Base-by-base conservation (phyloP, 2,329 filamentous ascomycete species). In the Neocatenulostroma microsporum region DNA sequence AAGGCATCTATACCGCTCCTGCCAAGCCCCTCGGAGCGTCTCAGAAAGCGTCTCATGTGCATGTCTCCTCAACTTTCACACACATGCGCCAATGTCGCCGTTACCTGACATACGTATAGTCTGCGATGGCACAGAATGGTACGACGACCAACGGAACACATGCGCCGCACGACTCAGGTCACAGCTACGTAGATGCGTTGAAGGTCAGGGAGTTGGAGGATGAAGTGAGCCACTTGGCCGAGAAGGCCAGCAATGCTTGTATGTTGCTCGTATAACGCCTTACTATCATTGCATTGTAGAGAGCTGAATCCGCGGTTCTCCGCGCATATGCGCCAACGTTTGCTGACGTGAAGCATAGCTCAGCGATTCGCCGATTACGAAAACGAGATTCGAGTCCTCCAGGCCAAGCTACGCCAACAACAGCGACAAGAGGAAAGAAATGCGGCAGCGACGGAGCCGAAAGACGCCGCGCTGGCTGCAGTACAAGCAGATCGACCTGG, bases 281-380 rank as follows among this genome's bases (percentile, higher is more conserved):
- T n/a, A n/a, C n/a, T n/a, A n/a, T n/a, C n/a, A n/a, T n/a, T n/a
- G n/a, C n/a, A n/a, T n/a, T n/a, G n/a, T n/a, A n/a, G n/a, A n/a
- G n/a, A n/a, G n/a, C n/a, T n/a, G n/a, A n/a, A n/a, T n/a, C 15
- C 5, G 13, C 15, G n/a, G n/a, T n/a, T n/a, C n/a, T n/a, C n/a
- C n/a, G n/a, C n/a, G n/a, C n/a, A n/a, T n/a, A n/a, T 21, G 34
- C 18, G 10, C n/a, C 13, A 23, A 32, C 14, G 33, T 21, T 33
- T 14, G 25, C 39, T 36, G 28, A 37, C 27, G 20, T 15, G 10
- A 21, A 18, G 7, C 23, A 37, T 37, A 58, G 56, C 58, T 14
- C 49, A 76, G 66, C 49, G 51, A 55, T 68, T 77, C 45, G 81
- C 83, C 54, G 80, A 86, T 64, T 87, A 86, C 68, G 84, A 89